Conservation (phyloP, 2,329 filamentous ascomycete genomes). For the Raffaelea deltoideospora region DNA sequence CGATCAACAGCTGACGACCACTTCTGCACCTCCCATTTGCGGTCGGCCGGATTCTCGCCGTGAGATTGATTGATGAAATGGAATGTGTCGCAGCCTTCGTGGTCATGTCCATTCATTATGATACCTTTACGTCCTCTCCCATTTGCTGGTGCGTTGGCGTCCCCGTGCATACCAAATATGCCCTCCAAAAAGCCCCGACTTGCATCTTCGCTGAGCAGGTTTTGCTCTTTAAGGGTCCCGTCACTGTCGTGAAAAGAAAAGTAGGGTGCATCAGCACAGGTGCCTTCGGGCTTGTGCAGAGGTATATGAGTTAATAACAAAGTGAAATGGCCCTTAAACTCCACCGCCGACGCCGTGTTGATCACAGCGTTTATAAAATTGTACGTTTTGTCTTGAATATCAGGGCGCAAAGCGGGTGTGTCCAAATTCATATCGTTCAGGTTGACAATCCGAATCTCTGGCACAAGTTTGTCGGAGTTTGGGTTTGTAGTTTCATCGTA, state of each 20-base stretch:
- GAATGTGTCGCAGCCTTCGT: constrained; percentile 81
- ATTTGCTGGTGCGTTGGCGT: constrained; percentile 37
- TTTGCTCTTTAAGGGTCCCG: constrained; percentile 77
- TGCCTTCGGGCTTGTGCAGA: constrained; percentile 63
- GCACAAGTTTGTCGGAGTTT: constrained; percentile 31
- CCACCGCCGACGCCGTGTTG: constrained; percentile 43
- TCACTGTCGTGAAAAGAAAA: constrained; percentile 60
- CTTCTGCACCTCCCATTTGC: constrained; percentile 32
- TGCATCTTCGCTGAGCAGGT: constrained; percentile 63
- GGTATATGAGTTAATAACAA: constrained; percentile 86
- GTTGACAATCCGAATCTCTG: constrained; percentile 67
- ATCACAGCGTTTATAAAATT: constrained; percentile 59
- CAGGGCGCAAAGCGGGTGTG: constrained; percentile 52
- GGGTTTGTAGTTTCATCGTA: constrained; percentile 27
- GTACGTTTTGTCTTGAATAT: constrained; percentile 65
- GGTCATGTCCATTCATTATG: constrained; percentile 86
- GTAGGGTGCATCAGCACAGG: constrained; percentile 73
- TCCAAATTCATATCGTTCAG: constrained; percentile 93
- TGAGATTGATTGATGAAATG: constrained; percentile 60
- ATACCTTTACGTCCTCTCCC: constrained; percentile 60
- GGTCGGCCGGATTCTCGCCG: constrained; percentile 21
- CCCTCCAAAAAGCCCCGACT: constrained; percentile 68
- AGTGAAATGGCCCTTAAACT: constrained; percentile 53
- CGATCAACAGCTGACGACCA: constrained; percentile 31
- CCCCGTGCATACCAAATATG: constrained; percentile 61